Conservation (phyloP, 345 rosid species). For the Lumnitzera racemosa region DNA sequence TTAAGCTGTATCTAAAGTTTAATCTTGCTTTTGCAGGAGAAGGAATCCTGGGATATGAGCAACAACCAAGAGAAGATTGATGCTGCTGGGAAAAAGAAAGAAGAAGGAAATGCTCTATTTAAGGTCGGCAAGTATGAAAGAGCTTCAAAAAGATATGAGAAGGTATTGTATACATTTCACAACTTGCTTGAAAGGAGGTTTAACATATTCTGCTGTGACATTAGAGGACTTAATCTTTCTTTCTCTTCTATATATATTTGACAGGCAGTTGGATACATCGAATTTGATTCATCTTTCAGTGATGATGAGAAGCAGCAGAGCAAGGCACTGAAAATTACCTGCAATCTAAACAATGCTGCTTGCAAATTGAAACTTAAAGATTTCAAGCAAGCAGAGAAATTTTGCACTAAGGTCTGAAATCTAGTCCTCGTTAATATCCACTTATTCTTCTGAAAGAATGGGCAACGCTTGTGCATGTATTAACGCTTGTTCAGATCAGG, state of each 20-base stretch:
- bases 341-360: constrained; percentile 19
- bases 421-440: too few relatives aligned
- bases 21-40: constrained; percentile 8
- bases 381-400: constrained; percentile 14
- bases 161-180: constrained; percentile 2
- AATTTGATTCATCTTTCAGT: constrained; percentile 17
- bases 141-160: constrained; percentile 19
- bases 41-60: constrained; percentile 19
- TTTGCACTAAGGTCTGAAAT: constrained; percentile 14
- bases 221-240: background rate
- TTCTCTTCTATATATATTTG: background rate
- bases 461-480: background rate
- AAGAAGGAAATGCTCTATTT: constrained; percentile 18
- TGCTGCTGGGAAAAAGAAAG: constrained; percentile 16
- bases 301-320: constrained; percentile 19
- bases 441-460: background rate
- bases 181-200: background rate
- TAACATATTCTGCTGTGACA: background rate
- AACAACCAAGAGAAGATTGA: constrained; percentile 15
- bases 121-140: constrained; percentile 17
- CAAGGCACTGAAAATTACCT: constrained; percentile 11
- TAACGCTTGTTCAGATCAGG: constrained; percentile 13
- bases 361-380: constrained; percentile 18
- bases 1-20: background rate
- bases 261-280: constrained; percentile 12